phyloP scores from a whole-genome alignment of 495 filamentous ascomycete genomes.

The Oleoguttula mirabilis region DNA sequence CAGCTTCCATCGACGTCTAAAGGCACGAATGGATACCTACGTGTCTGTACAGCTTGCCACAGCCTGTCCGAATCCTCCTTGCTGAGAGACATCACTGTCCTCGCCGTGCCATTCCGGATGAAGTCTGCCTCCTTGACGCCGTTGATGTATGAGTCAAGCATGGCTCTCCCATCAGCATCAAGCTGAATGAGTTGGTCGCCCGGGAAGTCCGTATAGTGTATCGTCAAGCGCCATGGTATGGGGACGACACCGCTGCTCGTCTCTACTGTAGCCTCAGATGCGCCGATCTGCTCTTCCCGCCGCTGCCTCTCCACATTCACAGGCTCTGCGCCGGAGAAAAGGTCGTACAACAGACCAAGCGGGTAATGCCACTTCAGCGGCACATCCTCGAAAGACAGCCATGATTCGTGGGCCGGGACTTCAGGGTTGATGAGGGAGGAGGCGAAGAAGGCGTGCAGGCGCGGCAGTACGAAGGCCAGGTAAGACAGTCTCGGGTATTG shows the following conservation, averaged over 20 bases:
- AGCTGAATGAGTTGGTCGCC: slow-evolving; percentile 51
- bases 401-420: slow-evolving; percentile 46
- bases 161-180: slow-evolving; percentile 47
- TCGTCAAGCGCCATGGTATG: slow-evolving; percentile 62
- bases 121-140: slow-evolving; percentile 94
- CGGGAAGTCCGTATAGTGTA: slow-evolving; percentile 68
- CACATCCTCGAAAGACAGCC: slow-evolving; percentile 63
- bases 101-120: slow-evolving; percentile 78
- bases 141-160: slow-evolving; percentile 83
- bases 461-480: slow-evolving; percentile 64
- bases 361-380: slow-evolving; percentile 83
- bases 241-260: neutral
- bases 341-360: slow-evolving; percentile 76
- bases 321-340: slow-evolving; percentile 60
- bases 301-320: slow-evolving; percentile 23
- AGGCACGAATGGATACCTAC: slow-evolving; percentile 35
- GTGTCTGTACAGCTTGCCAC: slow-evolving; percentile 73
- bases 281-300: slow-evolving; percentile 3
- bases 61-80: slow-evolving; percentile 77
- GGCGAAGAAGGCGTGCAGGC: slow-evolving; percentile 64
- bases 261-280: slow-evolving; percentile 2
- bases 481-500: slow-evolving; percentile 58
- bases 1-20: neutral
- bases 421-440: slow-evolving; percentile 56
- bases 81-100: slow-evolving; percentile 82